phyloP scores from a whole-genome alignment of 1,284 basidiomycete species.

The Boletus austroedulis region DNA sequence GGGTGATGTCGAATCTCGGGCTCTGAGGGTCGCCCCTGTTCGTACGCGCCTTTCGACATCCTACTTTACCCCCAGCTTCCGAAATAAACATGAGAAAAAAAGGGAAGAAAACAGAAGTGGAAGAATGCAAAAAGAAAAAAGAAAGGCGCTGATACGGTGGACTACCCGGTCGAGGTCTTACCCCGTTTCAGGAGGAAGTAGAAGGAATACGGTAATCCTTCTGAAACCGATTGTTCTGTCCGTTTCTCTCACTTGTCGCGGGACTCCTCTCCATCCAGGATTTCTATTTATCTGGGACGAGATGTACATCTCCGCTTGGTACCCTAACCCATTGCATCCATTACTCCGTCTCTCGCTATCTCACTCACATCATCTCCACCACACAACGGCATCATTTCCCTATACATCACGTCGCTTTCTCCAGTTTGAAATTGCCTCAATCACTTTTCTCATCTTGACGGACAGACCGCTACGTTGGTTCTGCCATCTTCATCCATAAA shows the following conservation, averaged over 20 bases:
- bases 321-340: conserved; percentile 27
- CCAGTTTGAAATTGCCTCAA: conserved; percentile 17
- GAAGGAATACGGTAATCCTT: conserved; percentile 18
- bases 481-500: conserved; percentile 14
- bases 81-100: conserved; percentile 9
- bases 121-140: conserved; percentile 9
- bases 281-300: conserved; percentile 36
- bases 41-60: conserved; percentile 13
- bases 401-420: conserved; percentile 19
- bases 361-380: conserved; percentile 30
- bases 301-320: conserved; percentile 24
- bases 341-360: conserved; percentile 24
- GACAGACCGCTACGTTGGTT: conserved; percentile 20
- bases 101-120: conserved; percentile 6
- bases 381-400: conserved; percentile 33
- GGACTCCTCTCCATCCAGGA: conserved; percentile 32
- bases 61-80: conserved; percentile 9
- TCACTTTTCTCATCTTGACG: conserved; percentile 19
- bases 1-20: conserved; percentile 76
- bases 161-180: conserved; percentile 27
- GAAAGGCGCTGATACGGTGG: conserved; percentile 10
- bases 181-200: conserved; percentile 21
- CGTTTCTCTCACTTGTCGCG: conserved; percentile 24
- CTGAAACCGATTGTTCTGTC: conserved; percentile 16
- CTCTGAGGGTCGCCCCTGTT: conserved; percentile 44